Conservation (phyloP, 768 basidiomycete species). For the Naganishia kalamii region DNA sequence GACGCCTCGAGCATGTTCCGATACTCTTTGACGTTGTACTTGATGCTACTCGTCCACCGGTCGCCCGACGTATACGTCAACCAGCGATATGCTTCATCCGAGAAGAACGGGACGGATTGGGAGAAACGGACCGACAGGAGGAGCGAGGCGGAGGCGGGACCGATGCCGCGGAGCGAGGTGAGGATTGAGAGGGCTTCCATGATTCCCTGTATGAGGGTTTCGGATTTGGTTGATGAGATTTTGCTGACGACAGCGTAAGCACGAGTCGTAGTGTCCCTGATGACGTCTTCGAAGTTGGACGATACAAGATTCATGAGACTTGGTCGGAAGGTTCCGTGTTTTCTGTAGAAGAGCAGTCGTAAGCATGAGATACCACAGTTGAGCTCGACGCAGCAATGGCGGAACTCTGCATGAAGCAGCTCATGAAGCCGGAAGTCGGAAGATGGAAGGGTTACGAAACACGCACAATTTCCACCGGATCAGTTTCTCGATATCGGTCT, state of each 20-base stretch:
- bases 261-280: not conserved
- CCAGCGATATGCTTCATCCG: conserved; percentile 11
- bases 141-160: conserved; percentile 17
- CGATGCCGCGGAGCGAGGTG: conserved; percentile 15
- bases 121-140: conserved; percentile 2
- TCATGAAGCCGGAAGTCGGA: too few species aligned
- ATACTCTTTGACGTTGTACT: conserved; percentile 17
- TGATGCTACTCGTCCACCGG: conserved; percentile 7
- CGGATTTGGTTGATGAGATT: not conserved
- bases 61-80: not conserved
- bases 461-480: conserved; percentile 20
- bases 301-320: conserved; percentile 15
- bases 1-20: not conserved
- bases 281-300: not conserved
- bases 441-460: too few species aligned
- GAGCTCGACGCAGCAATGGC: not conserved
- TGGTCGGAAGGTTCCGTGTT: conserved; percentile 20
- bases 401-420: too few species aligned
- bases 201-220: not conserved
- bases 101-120: conserved; percentile 15
- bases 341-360: not conserved
- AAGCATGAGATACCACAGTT: not conserved
- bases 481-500: conserved; percentile 14
- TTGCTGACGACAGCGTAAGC: not conserved
- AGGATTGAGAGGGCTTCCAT: not conserved